Evolutionary conservation across 208 protist genomes (phyloP).

Genomic region (Leishmania aethiopica): DNA sequence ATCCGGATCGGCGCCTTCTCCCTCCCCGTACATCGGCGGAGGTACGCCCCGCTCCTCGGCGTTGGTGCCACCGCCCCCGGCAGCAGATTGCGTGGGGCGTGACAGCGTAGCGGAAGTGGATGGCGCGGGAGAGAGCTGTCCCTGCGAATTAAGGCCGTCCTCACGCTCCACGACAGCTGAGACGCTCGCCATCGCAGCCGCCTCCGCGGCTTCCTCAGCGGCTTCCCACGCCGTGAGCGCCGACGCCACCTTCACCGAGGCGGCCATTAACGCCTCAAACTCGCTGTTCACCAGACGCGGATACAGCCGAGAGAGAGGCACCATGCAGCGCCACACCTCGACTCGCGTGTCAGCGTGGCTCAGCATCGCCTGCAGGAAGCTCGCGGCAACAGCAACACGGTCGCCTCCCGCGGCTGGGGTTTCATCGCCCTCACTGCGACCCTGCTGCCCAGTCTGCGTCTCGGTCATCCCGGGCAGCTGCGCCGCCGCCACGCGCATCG

Average conservation of each 20-base stretch:
- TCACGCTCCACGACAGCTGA: not conserved
- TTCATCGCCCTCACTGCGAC: not conserved
- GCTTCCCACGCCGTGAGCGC: conserved; percentile 34
- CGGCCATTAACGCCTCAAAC: conserved; percentile 49
- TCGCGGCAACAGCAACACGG: not conserved
- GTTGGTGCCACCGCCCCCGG: not conserved
- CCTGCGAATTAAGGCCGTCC: not conserved
- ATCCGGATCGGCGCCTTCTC: too few relatives aligned
- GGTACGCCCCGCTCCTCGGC: not conserved
- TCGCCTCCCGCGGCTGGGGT: not conserved
- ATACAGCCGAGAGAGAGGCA: conserved; percentile 70
- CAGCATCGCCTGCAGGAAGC: conserved; percentile 48
- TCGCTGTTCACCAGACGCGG: conserved; percentile 56
- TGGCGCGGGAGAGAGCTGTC: conserved; percentile 9
- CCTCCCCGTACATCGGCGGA: not conserved
- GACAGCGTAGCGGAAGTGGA: not conserved
- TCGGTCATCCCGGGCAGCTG: conserved; percentile 11
- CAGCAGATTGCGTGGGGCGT: too few relatives aligned
- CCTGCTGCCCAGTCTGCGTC: not conserved
- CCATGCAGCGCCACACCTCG: conserved; percentile 78
- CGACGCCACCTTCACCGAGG: conserved; percentile 39
- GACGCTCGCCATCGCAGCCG: not conserved
- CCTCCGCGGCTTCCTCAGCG: conserved; percentile 9
- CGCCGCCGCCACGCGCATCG: conserved; percentile 26
- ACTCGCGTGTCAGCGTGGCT: conserved; percentile 50